A percentile compares a stretch with the other conserved stretches of the same genome.
These are phyloP conservation scores for Metschnikowia borealis DNA, from an alignment of 805 yeast genomes.

Conservation along the genomic window DNA sequence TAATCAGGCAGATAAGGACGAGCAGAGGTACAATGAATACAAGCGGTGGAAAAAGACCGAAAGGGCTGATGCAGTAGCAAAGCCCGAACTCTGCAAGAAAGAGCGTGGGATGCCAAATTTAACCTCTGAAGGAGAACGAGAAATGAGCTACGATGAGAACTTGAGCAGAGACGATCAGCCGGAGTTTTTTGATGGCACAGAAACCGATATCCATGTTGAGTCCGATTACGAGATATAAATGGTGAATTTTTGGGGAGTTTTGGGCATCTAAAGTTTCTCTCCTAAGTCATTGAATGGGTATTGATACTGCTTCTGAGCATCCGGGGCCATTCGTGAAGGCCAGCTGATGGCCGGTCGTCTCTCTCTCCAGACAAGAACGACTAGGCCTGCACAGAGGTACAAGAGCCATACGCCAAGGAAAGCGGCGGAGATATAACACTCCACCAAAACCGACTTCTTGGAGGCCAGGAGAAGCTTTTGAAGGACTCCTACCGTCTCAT, in stretches of 20 bases:
- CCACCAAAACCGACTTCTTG: slow-evolving; percentile 36
- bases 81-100: not conserved
- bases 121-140: slow-evolving; percentile 14
- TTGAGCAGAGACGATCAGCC: slow-evolving; percentile 37
- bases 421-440: slow-evolving; percentile 43
- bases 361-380: slow-evolving; percentile 10
- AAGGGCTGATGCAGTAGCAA: not conserved
- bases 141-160: slow-evolving; percentile 27
- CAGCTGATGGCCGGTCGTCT: slow-evolving; percentile 8
- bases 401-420: slow-evolving; percentile 47
- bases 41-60: slow-evolving; percentile 8
- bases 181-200: slow-evolving; percentile 33
- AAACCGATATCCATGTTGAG: slow-evolving; percentile 12
- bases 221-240: not conserved
- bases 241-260: not conserved
- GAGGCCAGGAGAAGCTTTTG: slow-evolving; percentile 29
- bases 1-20: slow-evolving; percentile 6
- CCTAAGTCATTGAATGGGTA: slow-evolving; percentile 13
- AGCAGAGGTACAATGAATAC: slow-evolving; percentile 15
- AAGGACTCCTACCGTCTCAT: slow-evolving; percentile 28
- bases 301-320: slow-evolving; percentile 5
- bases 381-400: slow-evolving; percentile 39
- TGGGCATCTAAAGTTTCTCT: not conserved
- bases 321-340: slow-evolving; percentile 10
- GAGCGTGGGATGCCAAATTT: not conserved